Conservation (phyloP, 371 early-diverging fungal species). For the Mortierella sp. region DNA sequence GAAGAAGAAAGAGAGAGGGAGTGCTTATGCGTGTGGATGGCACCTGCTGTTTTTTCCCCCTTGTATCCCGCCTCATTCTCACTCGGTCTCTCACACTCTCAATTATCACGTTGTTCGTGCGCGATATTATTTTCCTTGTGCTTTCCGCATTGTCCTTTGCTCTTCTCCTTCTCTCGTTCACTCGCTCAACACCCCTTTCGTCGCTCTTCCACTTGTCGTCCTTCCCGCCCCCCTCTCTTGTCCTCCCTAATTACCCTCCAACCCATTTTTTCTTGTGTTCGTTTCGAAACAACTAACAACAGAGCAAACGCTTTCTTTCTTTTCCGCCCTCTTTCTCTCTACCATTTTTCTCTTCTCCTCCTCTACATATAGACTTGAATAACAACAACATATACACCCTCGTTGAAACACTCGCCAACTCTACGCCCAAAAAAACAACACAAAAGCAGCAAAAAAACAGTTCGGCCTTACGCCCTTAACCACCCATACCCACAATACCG, state of each 20-base stretch:
- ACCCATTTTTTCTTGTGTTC: neutral
- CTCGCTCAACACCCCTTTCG: neutral
- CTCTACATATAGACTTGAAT: neutral
- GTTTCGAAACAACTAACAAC: constrained; percentile 3
- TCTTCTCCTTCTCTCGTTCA: neutral
- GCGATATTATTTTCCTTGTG: neutral
- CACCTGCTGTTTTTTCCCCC: neutral
- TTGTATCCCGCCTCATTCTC: neutral
- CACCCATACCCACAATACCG: constrained; percentile 10
- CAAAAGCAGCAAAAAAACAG: neutral
- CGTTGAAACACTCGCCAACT: neutral
- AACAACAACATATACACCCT: neutral
- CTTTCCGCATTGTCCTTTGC: neutral
- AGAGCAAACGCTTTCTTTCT: neutral
- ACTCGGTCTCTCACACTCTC: too few species aligned
- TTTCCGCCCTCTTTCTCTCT: neutral
- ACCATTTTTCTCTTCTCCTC: neutral
- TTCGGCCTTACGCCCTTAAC: too few species aligned
- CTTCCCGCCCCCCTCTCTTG: neutral
- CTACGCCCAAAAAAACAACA: neutral
- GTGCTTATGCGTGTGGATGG: neutral
- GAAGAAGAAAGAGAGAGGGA: neutral
- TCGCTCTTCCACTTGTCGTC: neutral
- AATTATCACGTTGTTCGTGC: neutral
- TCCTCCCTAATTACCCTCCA: constrained; percentile 2